Evolutionary conservation across 495 filamentous ascomycete genomes (phyloP).

Genomic region (Bacidia rubella): DNA sequence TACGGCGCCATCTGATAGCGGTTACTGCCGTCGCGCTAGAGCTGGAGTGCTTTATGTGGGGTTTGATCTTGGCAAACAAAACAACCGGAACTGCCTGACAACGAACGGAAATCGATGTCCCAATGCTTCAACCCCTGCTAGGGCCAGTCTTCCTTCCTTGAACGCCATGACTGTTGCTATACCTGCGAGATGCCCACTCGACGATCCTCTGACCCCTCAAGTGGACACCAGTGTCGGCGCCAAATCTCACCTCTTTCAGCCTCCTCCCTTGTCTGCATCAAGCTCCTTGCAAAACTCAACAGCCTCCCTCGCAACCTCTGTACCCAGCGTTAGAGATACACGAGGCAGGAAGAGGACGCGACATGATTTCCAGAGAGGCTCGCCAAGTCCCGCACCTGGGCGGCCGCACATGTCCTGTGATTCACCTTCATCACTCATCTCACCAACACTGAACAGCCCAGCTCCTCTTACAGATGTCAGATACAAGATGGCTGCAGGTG

Average conservation of each 20-base stretch:
- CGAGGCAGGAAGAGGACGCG: slow-evolving; percentile 31
- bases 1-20: too few relatives aligned
- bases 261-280: slow-evolving; percentile 45
- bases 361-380: slow-evolving; percentile 15
- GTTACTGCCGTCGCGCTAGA: too few relatives aligned
- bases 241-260: slow-evolving; percentile 52
- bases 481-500: slow-evolving; percentile 48
- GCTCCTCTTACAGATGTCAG: slow-evolving; percentile 39
- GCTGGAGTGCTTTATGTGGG: too few relatives aligned
- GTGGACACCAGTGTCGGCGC: slow-evolving; percentile 38
- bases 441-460: slow-evolving; percentile 20
- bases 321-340: slow-evolving; percentile 2
- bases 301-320: slow-evolving; percentile 25
- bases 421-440: neutral
- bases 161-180: neutral
- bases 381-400: slow-evolving; percentile 3
- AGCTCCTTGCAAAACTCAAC: slow-evolving; percentile 47
- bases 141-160: neutral
- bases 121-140: neutral
- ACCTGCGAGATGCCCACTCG: slow-evolving; percentile 20
- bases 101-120: neutral
- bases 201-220: slow-evolving; percentile 36
- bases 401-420: neutral
- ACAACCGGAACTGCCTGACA: too few relatives aligned
- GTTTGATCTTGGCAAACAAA: neutral